phyloP scores from a whole-genome alignment of 2,329 filamentous ascomycete species.

The Aspergillus sp. region DNA sequence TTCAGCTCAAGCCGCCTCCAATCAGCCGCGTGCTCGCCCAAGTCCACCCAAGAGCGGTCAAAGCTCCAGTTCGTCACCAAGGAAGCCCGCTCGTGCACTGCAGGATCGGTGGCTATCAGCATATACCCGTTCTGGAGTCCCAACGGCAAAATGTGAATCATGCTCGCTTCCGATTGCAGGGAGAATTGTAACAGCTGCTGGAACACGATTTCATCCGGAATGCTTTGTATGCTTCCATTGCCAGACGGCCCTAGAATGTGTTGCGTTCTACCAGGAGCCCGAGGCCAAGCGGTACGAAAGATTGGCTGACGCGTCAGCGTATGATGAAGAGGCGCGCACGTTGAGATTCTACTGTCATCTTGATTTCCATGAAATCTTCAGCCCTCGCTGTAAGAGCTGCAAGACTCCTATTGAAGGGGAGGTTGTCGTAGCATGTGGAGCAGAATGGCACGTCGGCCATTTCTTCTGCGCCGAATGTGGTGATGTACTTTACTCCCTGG shows the following conservation, averaged over 20 bases:
- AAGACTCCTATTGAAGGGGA: constrained; percentile 95
- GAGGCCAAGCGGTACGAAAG: constrained; percentile 68
- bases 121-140: constrained; percentile 50
- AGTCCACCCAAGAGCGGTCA: constrained; percentile 14
- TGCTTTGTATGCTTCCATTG: constrained; percentile 92
- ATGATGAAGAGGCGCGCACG: constrained; percentile 62
- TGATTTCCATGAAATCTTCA: constrained; percentile 96
- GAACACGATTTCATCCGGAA: constrained; percentile 83
- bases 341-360: constrained; percentile 93
- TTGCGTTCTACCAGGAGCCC: constrained; percentile 95
- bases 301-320: constrained; percentile 62
- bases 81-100: constrained; percentile 39
- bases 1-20: constrained; percentile 11
- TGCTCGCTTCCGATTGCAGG: constrained; percentile 84
- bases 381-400: constrained; percentile 91
- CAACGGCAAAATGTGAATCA: constrained; percentile 76
- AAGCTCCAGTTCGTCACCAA: constrained; percentile 27
- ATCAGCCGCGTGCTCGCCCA: constrained; percentile 18
- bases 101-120: constrained; percentile 37
- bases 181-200: constrained; percentile 80
- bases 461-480: constrained; percentile 99
- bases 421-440: constrained; percentile 86
- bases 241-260: constrained; percentile 82
- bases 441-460: constrained; percentile 96
- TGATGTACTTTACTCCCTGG: constrained; percentile 53